Base-by-base conservation (phyloP, 2,329 filamentous ascomycete genomes). In the Penicillium verrucosum region DNA sequence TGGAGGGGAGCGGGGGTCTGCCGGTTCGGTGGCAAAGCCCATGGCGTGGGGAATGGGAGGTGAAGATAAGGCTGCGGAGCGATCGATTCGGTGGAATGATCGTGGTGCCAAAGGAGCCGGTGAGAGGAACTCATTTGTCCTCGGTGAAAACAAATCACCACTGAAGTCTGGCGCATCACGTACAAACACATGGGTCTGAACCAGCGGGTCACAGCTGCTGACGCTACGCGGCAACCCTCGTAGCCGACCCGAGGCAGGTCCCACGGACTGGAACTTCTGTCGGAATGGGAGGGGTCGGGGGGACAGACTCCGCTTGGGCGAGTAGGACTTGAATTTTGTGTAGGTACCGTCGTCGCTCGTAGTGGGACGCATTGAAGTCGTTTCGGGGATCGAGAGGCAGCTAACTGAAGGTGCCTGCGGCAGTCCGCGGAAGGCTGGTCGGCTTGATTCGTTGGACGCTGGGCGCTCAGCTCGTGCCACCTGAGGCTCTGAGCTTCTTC, bases 141-240 rank as follows among this genome's bases (percentile, higher is more conserved):
- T 68, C 2, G 78, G 78, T 3, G 78, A 80, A 51, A 80, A 75
- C 10, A 80, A 52, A 4, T 71, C 75, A 14, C 71, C 68, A 4
- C 68, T 70, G 23, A 60, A 56, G 29, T 70, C 64, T 5, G 76
- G 73, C 11, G 68, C 61, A 57, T 76, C 73, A 40, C 74, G 71
- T 60, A 72, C 69, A 46, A 75, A 73, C 5, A 74, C 59, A 56
- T 75, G 72, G 56, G 73, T 73, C 37, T 72, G 67, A 7, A 68
- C 63, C 14, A 73, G 67, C 10, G 65, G 67, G 32, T 64, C 66
- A 21, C 64, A 63, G 51, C 68, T 65, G 54, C 58, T 65, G 34
- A 65, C 60, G 37, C 65, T 59, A 58, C 60, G 59, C 51, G 63
- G 63, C n/a, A 63, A 12, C 9, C 57, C 54, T 25, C 61, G 62